phyloP scores from a whole-genome alignment of 441 rosid species.

The Syzygium syzygioides region DNA sequence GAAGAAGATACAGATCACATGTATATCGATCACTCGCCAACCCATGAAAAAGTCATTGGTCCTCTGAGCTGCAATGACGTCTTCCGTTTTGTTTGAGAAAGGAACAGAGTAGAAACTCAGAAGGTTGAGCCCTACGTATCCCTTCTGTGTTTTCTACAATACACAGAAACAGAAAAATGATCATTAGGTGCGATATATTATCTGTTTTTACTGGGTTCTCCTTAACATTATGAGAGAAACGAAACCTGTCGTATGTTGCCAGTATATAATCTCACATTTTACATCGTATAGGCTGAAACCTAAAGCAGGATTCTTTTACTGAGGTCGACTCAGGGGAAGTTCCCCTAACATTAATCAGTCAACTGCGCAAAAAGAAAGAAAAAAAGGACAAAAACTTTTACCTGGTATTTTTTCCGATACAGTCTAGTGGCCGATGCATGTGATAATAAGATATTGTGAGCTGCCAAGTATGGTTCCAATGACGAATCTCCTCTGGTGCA shows the following conservation, averaged over 20 bases:
- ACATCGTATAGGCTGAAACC: not conserved
- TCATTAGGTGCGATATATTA: not conserved
- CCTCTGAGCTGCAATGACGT: conserved; percentile 13
- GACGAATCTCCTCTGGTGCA: conserved; percentile 16
- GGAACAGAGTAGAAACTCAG: conserved; percentile 1
- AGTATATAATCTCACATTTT: not conserved
- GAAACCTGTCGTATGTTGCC: not conserved
- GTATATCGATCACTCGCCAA: conserved; percentile 4
- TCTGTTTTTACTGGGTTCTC: not conserved
- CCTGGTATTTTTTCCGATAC: conserved; percentile 14
- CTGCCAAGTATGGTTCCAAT: conserved; percentile 14
- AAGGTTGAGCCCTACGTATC: conserved; percentile 13
- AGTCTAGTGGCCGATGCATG: conserved; percentile 14
- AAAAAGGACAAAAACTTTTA: not conserved
- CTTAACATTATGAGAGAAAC: not conserved
- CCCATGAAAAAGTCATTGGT: conserved; percentile 10
- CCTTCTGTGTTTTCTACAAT: conserved; percentile 10
- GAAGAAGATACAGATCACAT: not conserved
- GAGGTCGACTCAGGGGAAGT: not conserved
- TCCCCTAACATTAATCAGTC: not conserved
- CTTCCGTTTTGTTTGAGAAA: conserved; percentile 14
- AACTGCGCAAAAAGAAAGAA: not conserved
- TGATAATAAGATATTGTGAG: conserved; percentile 11
- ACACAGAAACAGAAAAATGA: not conserved
- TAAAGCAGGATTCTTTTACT: not conserved